Conservation (phyloP, 176 grass and related monocot genomes). For the Oryza rufipogon region DNA sequence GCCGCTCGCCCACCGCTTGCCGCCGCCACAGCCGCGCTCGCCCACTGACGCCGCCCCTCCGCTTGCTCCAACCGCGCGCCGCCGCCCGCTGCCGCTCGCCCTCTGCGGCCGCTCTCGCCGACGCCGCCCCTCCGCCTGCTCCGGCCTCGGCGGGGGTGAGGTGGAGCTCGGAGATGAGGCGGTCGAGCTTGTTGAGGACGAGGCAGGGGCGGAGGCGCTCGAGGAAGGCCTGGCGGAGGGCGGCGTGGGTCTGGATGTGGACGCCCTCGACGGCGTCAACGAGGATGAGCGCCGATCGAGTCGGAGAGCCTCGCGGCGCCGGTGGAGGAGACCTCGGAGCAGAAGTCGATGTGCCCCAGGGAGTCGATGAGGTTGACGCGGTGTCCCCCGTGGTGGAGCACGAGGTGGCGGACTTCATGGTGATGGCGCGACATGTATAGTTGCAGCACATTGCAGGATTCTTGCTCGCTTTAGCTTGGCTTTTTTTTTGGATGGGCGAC, state of each 20-base stretch:
- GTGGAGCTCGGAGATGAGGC: conserved; percentile 84
- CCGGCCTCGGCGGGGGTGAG: conserved; percentile 67
- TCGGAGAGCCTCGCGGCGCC: conserved; percentile 68
- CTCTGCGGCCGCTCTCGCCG: too few relatives aligned
- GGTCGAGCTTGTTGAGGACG: conserved; percentile 93
- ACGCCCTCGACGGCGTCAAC: conserved; percentile 88
- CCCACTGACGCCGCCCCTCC: too few relatives aligned
- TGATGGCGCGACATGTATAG: conserved; percentile 43
- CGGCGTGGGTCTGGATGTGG: conserved; percentile 86
- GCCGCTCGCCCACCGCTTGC: too few relatives aligned
- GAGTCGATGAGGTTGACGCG: conserved; percentile 91
- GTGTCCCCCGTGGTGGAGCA: conserved; percentile 50
- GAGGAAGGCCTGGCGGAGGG: conserved; percentile 81
- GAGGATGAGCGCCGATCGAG: conserved; percentile 61
- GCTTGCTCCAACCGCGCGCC: too few relatives aligned
- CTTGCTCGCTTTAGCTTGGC: neutral
- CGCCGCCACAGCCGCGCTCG: too few relatives aligned
- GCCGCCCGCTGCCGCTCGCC: too few relatives aligned
- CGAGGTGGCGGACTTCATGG: conserved; percentile 87
- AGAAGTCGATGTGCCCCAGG: conserved; percentile 96
- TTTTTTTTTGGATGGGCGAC: neutral
- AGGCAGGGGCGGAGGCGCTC: conserved; percentile 87
- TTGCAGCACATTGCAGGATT: neutral
- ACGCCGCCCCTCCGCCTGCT: too few relatives aligned
- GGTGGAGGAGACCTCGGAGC: conserved; percentile 82